Evolutionary conservation across 1,139 yeast genomes (phyloP).

Genomic region (Candida smagusa): DNA sequence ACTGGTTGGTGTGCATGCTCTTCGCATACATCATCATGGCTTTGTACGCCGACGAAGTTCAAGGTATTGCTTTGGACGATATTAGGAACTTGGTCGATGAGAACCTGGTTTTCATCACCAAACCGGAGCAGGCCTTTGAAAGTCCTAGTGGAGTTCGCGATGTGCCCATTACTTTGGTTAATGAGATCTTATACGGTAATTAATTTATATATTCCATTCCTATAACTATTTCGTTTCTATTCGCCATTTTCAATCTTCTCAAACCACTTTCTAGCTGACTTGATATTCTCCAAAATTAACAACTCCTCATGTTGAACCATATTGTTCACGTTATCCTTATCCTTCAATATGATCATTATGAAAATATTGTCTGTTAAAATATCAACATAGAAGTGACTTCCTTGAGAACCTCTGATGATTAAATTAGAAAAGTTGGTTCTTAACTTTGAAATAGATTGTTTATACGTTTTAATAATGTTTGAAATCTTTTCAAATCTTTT

Average conservation of each 20-base stretch:
- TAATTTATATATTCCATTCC: too few relatives aligned
- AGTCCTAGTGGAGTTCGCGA: conserved; percentile 86
- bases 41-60: conserved; percentile 68
- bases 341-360: conserved; percentile 65
- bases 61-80: conserved; percentile 58
- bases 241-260: conserved; percentile 46
- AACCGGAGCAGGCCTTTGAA: conserved; percentile 33
- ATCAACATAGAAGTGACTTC: conserved; percentile 65
- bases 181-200: conserved; percentile 55
- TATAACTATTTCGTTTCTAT: too few relatives aligned
- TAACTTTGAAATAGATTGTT: conserved; percentile 86
- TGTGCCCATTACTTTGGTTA: conserved; percentile 68
- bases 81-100: conserved; percentile 67
- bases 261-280: conserved; percentile 65
- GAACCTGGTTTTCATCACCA: conserved; percentile 50
- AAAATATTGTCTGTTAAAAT: conserved; percentile 71
- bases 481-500: conserved; percentile 92
- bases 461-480: conserved; percentile 89
- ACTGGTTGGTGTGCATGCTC: conserved; percentile 64
- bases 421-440: conserved; percentile 80
- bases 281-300: conserved; percentile 63
- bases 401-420: conserved; percentile 69
- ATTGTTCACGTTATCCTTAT: conserved; percentile 24
- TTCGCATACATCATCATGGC: conserved; percentile 70
- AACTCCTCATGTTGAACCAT: conserved; percentile 55